Evolutionary conservation across 768 basidiomycete genomes (phyloP), one percentile per base, ranked within the genome.

Genomic region (Lentinus brumalis): DNA sequence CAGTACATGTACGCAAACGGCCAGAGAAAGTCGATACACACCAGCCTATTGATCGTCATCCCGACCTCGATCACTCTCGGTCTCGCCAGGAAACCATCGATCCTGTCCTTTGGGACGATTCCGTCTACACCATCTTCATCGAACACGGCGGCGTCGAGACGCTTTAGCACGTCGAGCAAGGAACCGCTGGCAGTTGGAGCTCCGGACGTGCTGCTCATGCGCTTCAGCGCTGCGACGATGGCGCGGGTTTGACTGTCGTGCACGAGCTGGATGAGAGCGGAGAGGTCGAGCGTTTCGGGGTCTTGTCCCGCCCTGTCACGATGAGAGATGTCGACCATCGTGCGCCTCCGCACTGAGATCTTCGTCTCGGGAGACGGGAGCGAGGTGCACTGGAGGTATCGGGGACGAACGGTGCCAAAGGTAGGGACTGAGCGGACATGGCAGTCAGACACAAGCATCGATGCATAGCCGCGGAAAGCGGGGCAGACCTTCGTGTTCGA

Each of bases 41-140:
- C 66, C 56, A 67, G 31, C 18, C 66, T 53, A 41, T 67, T 64
- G 40, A 67, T 60, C 18, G 66, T 60, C 66, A 67, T 64, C 12
- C 58, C 66, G 10, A 62, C 21, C 41, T 67, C 60, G 14, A 67
- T 10, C 9, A 31, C 12, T 3, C 66, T 59, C 8, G 62, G 62
- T 14, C 57, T 30, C 2, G 62, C 63, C 6, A 67, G 51, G 57
- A 67, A 67, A 15, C 59, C 59, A 32, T 67, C 63, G 21, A 61
- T 55, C 9, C 51, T 42, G 7, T 51, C 63, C 26, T 50, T 49
- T 15, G 30, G 56, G 29, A 61, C 59, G 38, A 65, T 6, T 16
- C 47, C 42, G 45, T 59, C 60, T 32, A 65, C 21, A 1, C 64
- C 64, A 5, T 40, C 51, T 1, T 60, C 64, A 8, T 40, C 51